Evolutionary conservation across 2,329 filamentous ascomycete genomes (phyloP).

Genomic region (Cercospora nicotianae): DNA sequence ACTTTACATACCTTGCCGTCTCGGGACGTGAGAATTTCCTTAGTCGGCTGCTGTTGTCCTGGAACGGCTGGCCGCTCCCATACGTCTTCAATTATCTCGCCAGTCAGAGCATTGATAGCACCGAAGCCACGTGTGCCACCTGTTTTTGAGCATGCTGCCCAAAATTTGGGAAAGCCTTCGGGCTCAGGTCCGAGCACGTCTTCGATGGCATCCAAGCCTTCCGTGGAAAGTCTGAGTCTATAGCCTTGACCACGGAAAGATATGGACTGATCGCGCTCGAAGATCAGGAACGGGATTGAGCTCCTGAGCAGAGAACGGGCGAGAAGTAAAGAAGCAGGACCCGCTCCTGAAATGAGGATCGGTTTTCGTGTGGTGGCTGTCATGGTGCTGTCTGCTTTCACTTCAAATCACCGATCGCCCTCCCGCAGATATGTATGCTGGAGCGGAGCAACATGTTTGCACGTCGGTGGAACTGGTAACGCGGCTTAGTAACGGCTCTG

Average conservation of each 20-base stretch:
- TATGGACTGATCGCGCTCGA: conserved; percentile 50
- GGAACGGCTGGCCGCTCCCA: conserved; percentile 10
- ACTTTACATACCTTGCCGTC: conserved; percentile 46
- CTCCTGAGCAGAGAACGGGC: conserved; percentile 40
- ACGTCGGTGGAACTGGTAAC: neutral
- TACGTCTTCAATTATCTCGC: too few relatives aligned
- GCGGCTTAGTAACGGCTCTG: neutral
- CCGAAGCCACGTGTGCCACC: conserved; percentile 54
- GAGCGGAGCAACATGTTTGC: neutral
- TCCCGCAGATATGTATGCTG: neutral
- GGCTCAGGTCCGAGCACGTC: conserved; percentile 41
- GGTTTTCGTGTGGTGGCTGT: conserved; percentile 36
- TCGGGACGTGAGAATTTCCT: conserved; percentile 48
- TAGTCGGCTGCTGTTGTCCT: conserved; percentile 23
- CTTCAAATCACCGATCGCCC: neutral
- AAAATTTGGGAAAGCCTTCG: conserved; percentile 55
- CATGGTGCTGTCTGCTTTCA: conserved; percentile 6
- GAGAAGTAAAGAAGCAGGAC: conserved; percentile 43
- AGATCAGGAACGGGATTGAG: conserved; percentile 44
- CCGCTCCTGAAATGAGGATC: conserved; percentile 46
- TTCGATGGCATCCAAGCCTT: conserved; percentile 63
- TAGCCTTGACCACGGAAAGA: conserved; percentile 64
- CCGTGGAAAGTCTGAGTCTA: conserved; percentile 57
- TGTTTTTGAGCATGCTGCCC: conserved; percentile 60
- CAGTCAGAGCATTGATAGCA: conserved; percentile 54